Base-by-base conservation (phyloP, 495 filamentous ascomycete genomes). In the Podospora bellae-mahoneyi region DNA sequence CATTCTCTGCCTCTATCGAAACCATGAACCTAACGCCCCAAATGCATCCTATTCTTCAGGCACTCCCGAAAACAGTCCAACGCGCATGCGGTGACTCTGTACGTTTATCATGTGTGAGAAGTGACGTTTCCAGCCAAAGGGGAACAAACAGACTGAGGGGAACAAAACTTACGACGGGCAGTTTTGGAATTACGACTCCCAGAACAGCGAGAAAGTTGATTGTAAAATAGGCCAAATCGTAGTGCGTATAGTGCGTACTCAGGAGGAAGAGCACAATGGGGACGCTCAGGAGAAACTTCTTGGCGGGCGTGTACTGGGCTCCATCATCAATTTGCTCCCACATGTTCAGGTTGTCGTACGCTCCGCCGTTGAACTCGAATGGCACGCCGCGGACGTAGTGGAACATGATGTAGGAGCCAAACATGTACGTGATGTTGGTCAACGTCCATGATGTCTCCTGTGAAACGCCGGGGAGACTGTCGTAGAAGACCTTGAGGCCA, bases 301-400 rank as follows among this genome's bases (percentile, higher is more conserved):
- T 99, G 66, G 95, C 88, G 15, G 95, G 95, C 5, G 95, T 99
- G 82, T 97, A 99, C 77, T 99, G 95, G 78, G 95, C 95, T 32
- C 95, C 95, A 74, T 99, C 95, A 82, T 99, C 95, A 76, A 99
- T 99, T 83, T 99, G 95, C 83, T 99, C 95, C 95, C 95, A 99
- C 94, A 99, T 97, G 81, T 97, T 98, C 71, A 98, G 86, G 77
- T 98, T 97, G 80, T 99, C 95, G 83, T 97, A 99, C 68, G 95
- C 95, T 62, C 95, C 95, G n/a, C 92, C 89, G 77, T 99, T 97
- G 86, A 98, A 99, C 76, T 99, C 95, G 80, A 99, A 99, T 18
- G 95, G 95, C 64, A 98, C 92, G 76, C 95, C 95, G 75, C 93
- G 92, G 73, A 99, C 95, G 84, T 90, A 97, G 82, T 99, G 95